Percentiles rank a stretch among this genome's conserved stretches.
phyloP scores from a whole-genome alignment of 73 alveolate genomes.

The Stentor roeselii region DNA sequence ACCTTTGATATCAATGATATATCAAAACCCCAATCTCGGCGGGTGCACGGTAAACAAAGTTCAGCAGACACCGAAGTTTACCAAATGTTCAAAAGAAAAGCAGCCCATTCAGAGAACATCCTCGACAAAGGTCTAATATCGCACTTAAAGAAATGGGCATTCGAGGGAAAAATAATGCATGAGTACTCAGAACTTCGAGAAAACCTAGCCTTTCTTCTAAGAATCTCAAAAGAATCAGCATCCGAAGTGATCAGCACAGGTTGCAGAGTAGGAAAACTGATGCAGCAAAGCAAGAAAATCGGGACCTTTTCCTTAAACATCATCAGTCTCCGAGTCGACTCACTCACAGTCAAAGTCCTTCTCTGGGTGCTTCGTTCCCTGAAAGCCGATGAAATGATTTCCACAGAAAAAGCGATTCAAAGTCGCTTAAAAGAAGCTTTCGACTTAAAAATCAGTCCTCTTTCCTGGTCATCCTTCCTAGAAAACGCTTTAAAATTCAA shows the following conservation, averaged over 20 bases:
- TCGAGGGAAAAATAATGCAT: slow-evolving; percentile 22
- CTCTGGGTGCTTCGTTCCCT: slow-evolving; percentile 55
- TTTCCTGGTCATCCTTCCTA: background rate
- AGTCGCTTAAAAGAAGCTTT: slow-evolving; percentile 62
- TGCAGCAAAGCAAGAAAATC: slow-evolving; percentile 39
- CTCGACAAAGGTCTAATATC: background rate
- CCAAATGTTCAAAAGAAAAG: background rate
- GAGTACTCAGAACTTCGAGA: background rate
- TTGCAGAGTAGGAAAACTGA: slow-evolving; percentile 30
- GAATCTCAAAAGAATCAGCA: background rate
- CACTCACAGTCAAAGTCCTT: slow-evolving; percentile 49
- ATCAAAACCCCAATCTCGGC: background rate
- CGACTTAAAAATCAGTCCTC: slow-evolving; percentile 38
- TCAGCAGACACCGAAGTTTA: background rate
- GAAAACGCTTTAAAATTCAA: background rate
- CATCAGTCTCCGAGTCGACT: slow-evolving; percentile 42
- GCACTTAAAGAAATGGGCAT: background rate
- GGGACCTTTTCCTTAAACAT: slow-evolving; percentile 33
- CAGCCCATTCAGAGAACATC: background rate
- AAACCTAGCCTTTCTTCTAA: background rate
- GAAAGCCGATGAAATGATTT: slow-evolving; percentile 52
- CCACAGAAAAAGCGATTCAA: slow-evolving; percentile 60
- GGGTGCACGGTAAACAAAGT: background rate
- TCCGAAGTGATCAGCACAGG: background rate
- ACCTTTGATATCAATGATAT: background rate